Evolutionary conservation across 148 eudicot species (phyloP), one percentile per base, ranked within the genome.

Genomic region (Rheum nobile): DNA sequence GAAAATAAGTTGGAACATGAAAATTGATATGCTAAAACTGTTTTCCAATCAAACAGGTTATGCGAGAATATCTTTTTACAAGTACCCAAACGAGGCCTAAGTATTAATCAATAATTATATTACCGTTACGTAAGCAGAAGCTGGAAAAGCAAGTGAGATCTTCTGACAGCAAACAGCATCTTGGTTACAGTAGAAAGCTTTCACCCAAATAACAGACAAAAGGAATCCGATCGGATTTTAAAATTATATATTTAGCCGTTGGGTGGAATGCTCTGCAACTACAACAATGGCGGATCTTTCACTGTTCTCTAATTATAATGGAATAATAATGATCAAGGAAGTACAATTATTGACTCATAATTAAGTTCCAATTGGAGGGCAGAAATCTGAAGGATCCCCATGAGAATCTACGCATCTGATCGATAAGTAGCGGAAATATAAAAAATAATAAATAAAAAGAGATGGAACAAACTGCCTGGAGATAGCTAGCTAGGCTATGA

Each of bases 131-230:
- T 29, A 61, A 13, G 19, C 9, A 32, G 70, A 65, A 65, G 70
- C 70, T 32, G 70, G 70, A 65, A 65, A 65, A 34, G 70, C 70
- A 65, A 65, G 70, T 41, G 70, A 65, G 41, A 65, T 65, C 70
- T 65, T 65, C 70, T 65, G 70, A 65, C 70, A 65, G 12, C 39
- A 65, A 65, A 65, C 70, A 65, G 70, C 70, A 65, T 65, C 41
- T 65, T 17, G 70, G 70, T 65, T 32, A 65, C 22, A 31, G 70
- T 16, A 14, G 70, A 65, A 65, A 7, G 38, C 41, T 65, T 32
- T 31, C 38, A 6, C 39, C 21, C 13, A 65, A 65, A 65, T 65
- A 7, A 34, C 21, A 65, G 70, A 65, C 70, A 65, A 65, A 29
- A 65, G 70, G 70, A 65, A 65, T 65, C 70, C n/a, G 22, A 16